Base-by-base conservation (phyloP, 257 asterid genomes). In the Solanum sejunctum region DNA sequence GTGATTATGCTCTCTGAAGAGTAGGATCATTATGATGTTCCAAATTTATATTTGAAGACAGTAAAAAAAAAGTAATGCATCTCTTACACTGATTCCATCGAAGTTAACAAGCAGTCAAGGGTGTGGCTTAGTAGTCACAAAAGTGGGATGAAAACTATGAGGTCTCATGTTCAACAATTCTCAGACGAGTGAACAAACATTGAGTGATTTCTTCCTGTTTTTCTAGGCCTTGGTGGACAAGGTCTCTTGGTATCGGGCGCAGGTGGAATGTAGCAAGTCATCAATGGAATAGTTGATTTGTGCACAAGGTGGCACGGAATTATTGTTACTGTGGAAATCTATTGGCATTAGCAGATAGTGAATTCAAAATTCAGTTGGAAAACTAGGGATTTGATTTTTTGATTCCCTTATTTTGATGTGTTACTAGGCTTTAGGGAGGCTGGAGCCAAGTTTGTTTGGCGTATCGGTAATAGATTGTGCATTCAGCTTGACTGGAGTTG, bases 401-500 rank as follows among this genome's bases (percentile, higher is more conserved):
- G 81, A 75, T 21, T 21, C 58, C 43, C 23, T 49, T 26, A 75
- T 47, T 49, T 75, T 49, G 82, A 75, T 26, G 61, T 49, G 36
- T 49, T 49, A 75, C 47, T 47, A 9, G 28, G 70, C 21, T 47
- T 57, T 49, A 49, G 56, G 54, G 45, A 26, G 45, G 63, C 78
- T 7, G 41, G 55, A 26, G 32, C 73, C 67, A 64, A 52, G 47
- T 41, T 70, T 60, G 51, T 32, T 51, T 36, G 20, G 18, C 81
- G 47, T 58, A 28, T 43, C 52, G 82, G 56, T 28, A 51, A 51
- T 23, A n/a, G 21, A 56, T 51, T 56, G 77, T 45, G 84, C 56
- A 47, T 49, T 45, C 57, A 21, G 45, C 85, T 82, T 61, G 17
- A 67, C 36, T 85, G 86, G 84, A 82, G 88, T 57, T 60, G 57